A percentile compares a stretch with the other conserved stretches of the same genome.
Evolutionary conservation across 305 asterid species (phyloP).

Genomic region (Fraxinus angustifolia): DNA sequence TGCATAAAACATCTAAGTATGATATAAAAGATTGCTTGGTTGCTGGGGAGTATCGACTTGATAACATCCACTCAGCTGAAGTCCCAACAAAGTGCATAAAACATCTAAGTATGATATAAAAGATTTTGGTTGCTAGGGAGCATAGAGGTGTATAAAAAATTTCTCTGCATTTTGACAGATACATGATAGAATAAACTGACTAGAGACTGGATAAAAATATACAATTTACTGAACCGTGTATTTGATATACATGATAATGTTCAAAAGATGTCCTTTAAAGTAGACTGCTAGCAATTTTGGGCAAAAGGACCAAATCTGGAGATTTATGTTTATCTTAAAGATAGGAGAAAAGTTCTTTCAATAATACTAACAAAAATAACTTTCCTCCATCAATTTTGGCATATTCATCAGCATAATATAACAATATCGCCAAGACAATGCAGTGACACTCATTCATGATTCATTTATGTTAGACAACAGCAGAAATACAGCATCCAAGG

Average conservation of each 20-base stretch:
- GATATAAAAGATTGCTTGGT: neutral
- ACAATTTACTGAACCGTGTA: neutral
- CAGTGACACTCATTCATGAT: neutral
- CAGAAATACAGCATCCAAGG: neutral
- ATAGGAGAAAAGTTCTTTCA: neutral
- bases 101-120: neutral
- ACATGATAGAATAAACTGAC: neutral
- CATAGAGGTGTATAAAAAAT: neutral
- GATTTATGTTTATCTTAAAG: neutral
- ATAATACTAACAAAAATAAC: neutral
- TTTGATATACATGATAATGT: neutral
- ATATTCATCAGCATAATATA: neutral
- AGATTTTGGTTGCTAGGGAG: neutral
- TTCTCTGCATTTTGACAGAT: neutral
- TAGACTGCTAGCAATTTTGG: neutral
- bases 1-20: neutral
- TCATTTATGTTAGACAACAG: neutral
- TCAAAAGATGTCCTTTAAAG: neutral
- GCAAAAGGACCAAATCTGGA: neutral
- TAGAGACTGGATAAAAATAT: neutral
- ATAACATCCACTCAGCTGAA: neutral
- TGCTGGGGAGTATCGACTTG: constrained; percentile 1
- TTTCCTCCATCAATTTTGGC: neutral
- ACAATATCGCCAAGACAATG: neutral
- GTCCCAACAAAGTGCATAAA: neutral